These are phyloP conservation scores for Lactarius vividus DNA, from an alignment of 768 basidiomycete species.

Conservation along the genomic window DNA sequence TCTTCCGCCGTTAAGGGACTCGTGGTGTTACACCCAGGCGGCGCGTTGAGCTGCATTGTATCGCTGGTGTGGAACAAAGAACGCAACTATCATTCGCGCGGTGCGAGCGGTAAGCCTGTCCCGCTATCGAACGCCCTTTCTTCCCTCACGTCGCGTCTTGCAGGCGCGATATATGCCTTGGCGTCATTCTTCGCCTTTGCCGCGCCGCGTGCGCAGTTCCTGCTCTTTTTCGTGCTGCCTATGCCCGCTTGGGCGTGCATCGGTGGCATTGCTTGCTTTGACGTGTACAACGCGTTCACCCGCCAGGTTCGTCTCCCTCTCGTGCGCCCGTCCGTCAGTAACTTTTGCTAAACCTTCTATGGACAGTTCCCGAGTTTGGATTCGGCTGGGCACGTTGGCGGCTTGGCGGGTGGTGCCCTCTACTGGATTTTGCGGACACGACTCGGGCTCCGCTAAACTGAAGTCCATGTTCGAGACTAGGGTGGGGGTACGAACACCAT, in stretches of 20 bases:
- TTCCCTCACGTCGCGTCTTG: neutral
- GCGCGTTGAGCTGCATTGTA: constrained; percentile 51
- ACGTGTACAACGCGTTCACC: constrained; percentile 43
- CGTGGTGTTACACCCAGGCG: constrained; percentile 55
- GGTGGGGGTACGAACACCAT: neutral
- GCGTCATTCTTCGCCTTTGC: constrained; percentile 72
- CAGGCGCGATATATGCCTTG: constrained; percentile 70
- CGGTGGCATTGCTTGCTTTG: constrained; percentile 61
- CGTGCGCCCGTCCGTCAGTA: neutral
- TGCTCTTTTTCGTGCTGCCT: constrained; percentile 73
- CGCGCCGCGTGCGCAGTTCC: constrained; percentile 62
- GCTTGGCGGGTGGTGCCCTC: constrained; percentile 20
- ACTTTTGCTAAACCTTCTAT: neutral
- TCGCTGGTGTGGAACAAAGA: constrained; percentile 48
- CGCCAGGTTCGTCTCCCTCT: constrained; percentile 31
- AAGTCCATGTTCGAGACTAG: neutral
- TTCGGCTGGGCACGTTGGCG: constrained; percentile 24
- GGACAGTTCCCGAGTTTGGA: constrained; percentile 15
- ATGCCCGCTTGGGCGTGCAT: constrained; percentile 78
- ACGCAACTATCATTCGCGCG: constrained; percentile 43
- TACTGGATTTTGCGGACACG: constrained; percentile 22
- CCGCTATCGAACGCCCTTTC: constrained; percentile 2
- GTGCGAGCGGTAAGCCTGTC: constrained; percentile 63
- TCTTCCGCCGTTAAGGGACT: neutral
- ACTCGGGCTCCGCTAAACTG: constrained; percentile 4